These are phyloP conservation scores for Cyberlindnera maclurae DNA, from an alignment of 805 yeast genomes.

Conservation along the genomic window DNA sequence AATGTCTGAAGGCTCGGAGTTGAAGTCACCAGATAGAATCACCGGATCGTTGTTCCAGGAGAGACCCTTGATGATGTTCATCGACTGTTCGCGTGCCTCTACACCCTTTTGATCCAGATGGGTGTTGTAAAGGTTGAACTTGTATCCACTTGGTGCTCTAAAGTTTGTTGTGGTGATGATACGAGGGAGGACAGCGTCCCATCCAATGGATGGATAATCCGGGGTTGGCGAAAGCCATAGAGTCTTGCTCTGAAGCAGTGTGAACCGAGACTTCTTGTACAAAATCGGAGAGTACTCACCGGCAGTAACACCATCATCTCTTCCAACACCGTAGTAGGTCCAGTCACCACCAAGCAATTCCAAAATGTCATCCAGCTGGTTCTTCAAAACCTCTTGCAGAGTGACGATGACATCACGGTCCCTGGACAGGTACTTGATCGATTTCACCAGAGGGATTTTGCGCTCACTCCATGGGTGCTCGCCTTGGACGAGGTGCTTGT, in stretches of 20 bases:
- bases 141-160: slow-evolving; percentile 20
- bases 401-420: slow-evolving; percentile 32
- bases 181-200: slow-evolving; percentile 41
- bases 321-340: slow-evolving; percentile 42
- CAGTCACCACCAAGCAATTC: slow-evolving; percentile 27
- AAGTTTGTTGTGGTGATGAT: slow-evolving; percentile 30
- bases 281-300: slow-evolving; percentile 49
- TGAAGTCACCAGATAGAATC: slow-evolving; percentile 51
- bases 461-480: slow-evolving; percentile 43
- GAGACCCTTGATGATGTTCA: slow-evolving; percentile 32
- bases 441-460: slow-evolving; percentile 29
- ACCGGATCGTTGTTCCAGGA: slow-evolving; percentile 30
- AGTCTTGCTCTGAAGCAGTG: slow-evolving; percentile 33
- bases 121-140: slow-evolving; percentile 33
- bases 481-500: slow-evolving; percentile 26
- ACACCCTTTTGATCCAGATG: slow-evolving; percentile 46
- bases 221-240: slow-evolving; percentile 53
- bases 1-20: slow-evolving; percentile 37
- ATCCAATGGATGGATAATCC: slow-evolving; percentile 41
- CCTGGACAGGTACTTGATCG: slow-evolving; percentile 34
- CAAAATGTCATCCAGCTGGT: slow-evolving; percentile 40
- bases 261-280: slow-evolving; percentile 32
- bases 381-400: slow-evolving; percentile 41
- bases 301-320: slow-evolving; percentile 41
- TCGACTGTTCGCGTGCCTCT: slow-evolving; percentile 37